Conservation (phyloP, 768 basidiomycete species). For the Suillus alpinus region DNA sequence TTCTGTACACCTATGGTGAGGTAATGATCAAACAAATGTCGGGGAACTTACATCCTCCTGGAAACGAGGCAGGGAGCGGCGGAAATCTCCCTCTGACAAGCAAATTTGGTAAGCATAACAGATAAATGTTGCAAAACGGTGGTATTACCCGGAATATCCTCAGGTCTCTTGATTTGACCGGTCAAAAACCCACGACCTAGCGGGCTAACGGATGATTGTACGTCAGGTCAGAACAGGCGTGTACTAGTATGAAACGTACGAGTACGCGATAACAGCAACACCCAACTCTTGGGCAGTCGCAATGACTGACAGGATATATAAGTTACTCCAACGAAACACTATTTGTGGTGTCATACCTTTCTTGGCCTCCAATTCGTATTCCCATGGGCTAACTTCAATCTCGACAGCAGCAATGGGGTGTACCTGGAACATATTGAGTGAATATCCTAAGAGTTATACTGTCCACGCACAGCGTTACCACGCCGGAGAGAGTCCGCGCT, state of each 20-base stretch:
- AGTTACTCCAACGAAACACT: not conserved
- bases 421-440: constrained; percentile 31
- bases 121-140: too few species aligned
- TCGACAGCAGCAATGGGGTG: constrained; percentile 58
- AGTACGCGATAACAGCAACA: constrained; percentile 59
- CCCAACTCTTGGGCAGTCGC: constrained; percentile 52
- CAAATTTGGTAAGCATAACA: not conserved
- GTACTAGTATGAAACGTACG: constrained; percentile 30
- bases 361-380: constrained; percentile 51
- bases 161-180: constrained; percentile 41
- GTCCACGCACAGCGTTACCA: constrained; percentile 27
- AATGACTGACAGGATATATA: constrained; percentile 37
- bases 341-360: constrained; percentile 26
- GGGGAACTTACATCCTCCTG: constrained; percentile 36
- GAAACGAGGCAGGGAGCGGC: constrained; percentile 41
- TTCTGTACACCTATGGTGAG: constrained; percentile 21
- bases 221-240: constrained; percentile 1
- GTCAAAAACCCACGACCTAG: constrained; percentile 54
- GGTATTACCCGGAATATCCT: constrained; percentile 31
- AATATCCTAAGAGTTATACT: not conserved
- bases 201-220: constrained; percentile 35
- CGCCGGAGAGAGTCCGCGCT: constrained; percentile 46
- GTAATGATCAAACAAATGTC: not conserved
- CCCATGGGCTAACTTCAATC: constrained; percentile 66
- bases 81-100: constrained; percentile 38